These are phyloP conservation scores for Schoenoplectus tabernaemontani DNA, from an alignment of 202 grass and related monocot genomes.

Conservation along the genomic window DNA sequence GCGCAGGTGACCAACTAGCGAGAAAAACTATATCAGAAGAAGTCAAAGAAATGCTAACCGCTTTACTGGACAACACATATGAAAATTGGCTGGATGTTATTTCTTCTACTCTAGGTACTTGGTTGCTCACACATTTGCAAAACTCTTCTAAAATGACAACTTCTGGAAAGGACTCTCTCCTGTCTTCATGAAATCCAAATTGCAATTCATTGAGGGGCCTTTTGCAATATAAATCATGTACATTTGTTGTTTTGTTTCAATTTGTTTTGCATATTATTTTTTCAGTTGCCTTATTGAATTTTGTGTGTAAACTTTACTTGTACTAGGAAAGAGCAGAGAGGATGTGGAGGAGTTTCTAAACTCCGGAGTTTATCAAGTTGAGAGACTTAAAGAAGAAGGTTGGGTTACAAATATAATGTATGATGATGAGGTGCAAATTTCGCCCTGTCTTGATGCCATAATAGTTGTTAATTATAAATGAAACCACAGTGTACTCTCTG, in stretches of 20 bases:
- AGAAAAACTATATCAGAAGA: conserved; percentile 80
- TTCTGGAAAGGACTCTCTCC: neutral
- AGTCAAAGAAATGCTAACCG: conserved; percentile 76
- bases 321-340: conserved; percentile 83
- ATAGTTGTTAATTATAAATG: neutral
- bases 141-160: neutral
- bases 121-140: neutral
- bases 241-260: conserved; percentile 72
- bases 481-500: neutral
- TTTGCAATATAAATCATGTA: conserved; percentile 28
- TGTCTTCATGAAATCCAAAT: neutral
- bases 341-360: conserved; percentile 77
- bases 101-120: conserved; percentile 63
- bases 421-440: conserved; percentile 78
- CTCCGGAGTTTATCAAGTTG: conserved; percentile 92
- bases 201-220: neutral
- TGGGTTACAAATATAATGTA: conserved; percentile 95
- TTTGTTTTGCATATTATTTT: conserved; percentile 52
- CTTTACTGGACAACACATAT: conserved; percentile 80
- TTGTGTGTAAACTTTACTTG: too few relatives aligned
- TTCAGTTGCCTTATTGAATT: conserved; percentile 36
- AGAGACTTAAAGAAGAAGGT: conserved; percentile 83
- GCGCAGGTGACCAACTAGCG: conserved; percentile 65
- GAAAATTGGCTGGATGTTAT: conserved; percentile 92
- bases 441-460: neutral